phyloP scores from a whole-genome alignment of 805 yeast genomes.

The Starmerella khaoyaiensis region DNA sequence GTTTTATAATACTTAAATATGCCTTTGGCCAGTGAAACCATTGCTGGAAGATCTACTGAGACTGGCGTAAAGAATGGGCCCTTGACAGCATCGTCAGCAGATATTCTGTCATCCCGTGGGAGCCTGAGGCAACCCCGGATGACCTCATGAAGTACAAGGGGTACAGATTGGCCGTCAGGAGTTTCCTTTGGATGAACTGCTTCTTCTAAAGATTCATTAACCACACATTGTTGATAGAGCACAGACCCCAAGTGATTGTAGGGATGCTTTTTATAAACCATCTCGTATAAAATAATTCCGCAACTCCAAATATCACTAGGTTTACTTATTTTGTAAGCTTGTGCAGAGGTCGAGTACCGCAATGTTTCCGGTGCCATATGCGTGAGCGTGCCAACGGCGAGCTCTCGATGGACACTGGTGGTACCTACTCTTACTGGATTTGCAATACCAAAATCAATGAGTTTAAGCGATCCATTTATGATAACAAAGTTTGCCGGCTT shows the following conservation, averaged over 20 bases:
- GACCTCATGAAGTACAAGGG: constrained; percentile 53
- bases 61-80: constrained; percentile 65
- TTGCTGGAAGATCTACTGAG: constrained; percentile 41
- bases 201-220: constrained; percentile 48
- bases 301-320: constrained; percentile 98
- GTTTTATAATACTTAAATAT: constrained; percentile 38
- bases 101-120: constrained; percentile 55
- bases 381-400: constrained; percentile 90
- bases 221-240: constrained; percentile 42
- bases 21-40: constrained; percentile 43
- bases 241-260: constrained; percentile 35
- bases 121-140: constrained; percentile 60
- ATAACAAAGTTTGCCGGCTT: constrained; percentile 88
- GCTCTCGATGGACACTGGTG: constrained; percentile 73
- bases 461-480: constrained; percentile 71
- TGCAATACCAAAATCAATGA: constrained; percentile 87
- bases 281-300: constrained; percentile 90
- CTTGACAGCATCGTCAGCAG: constrained; percentile 47
- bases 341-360: not conserved
- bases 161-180: constrained; percentile 49
- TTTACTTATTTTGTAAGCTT: constrained; percentile 63
- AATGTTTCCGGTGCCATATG: constrained; percentile 98
- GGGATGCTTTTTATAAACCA: constrained; percentile 90
- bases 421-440: constrained; percentile 89
- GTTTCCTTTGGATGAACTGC: constrained; percentile 55